Base-by-base conservation (phyloP, 2,329 filamentous ascomycete species). In the Tolypocladium pustulatum region DNA sequence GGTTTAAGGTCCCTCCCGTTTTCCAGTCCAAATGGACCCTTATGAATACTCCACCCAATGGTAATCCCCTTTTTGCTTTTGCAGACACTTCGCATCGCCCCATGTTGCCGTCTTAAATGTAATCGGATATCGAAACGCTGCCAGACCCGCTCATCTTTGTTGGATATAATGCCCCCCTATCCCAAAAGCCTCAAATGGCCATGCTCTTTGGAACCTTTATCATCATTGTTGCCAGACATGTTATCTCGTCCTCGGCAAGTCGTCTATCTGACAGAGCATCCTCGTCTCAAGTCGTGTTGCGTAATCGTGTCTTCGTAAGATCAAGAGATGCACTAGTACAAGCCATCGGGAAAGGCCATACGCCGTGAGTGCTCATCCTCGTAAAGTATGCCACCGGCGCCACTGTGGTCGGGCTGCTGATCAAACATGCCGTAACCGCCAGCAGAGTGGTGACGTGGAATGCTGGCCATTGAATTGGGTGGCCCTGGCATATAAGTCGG, bases 371-470 rank as follows among this genome's bases (percentile, higher is more conserved):
- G 72, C 4, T 76, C 75, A 32, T 78, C 77, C 27, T 77, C 77
- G 61, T 81, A 81, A 30, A 76, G 64, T 41, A 74, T 70, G 17
- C 71, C 73, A 43, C 68, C 70, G 17, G 56, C 49, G 8, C 52
- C 57, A n/a, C 54, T 55, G 32, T 60, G 65, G 27, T 71, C 69
- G 37, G 76, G 73, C n/a, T 78, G 75, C 52, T 75, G 72, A 41
- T 79, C 78, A 60, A 76, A 79, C 65, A 80, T 74, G 37, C 74
- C 74, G 60, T 79, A 81, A 46, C 68, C 62, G 25, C 62, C 58
- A 17, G 65, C 54, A 32, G 73, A 70, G 30, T 68, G 67, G 17
- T 72, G 69, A 8, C 69, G 69, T 37, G 65, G 60, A 54, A 68
- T 66, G 60, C 64, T 67, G 56, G 66, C 62, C 57, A 71, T 64